Base-by-base conservation (phyloP, 2,329 filamentous ascomycete species). In the Colletotrichum gloeosporioides region DNA sequence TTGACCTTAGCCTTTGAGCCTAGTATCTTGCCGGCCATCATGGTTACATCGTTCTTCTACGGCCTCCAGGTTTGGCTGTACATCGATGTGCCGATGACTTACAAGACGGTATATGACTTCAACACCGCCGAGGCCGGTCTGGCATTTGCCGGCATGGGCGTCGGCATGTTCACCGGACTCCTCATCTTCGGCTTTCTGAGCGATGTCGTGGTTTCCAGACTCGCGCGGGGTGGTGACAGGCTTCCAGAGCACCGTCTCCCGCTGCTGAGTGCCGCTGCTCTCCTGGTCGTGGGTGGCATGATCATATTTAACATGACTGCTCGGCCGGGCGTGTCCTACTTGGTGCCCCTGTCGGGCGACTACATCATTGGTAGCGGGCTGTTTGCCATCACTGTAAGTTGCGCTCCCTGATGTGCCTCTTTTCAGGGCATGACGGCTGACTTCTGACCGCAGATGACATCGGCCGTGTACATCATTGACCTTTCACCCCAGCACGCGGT, bases 11-110 rank as follows among this genome's bases (percentile, higher is more conserved):
- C 39, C 16, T 69, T 73, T 12, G 59, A 69, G 49, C 64, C 59
- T 12, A 69, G 64, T 32, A 63, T 77, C 8, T 13, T 77, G 49
- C 61, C 53, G 2, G 74, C 65, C 8, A 75, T 66, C 31, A 12
- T 67, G 36, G 61, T 69, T 18, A 74, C 15, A 6, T 65, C 71
- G n/a, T 77, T 71, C 39, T 77, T 71, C 67, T 71, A 71, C 36
- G 66, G 67, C 18, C 71, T 75, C 15, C 67, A 75, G 15, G 71
- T 71, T 8, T 68, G 62, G 71, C 25, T 67, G 64, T 75, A 67
- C 7, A 75, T 77, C 25, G 71, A 75, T 9, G 57, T 77, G 9
- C 67, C 75, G 12, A 75, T 68, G 66, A 64, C 62, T 44, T 75
- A 71, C 8, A 75, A 71, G 66, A 16, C 36, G 8, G 67, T 68